Evolutionary conservation across 345 rosid species (phyloP).

Genomic region (Aquilaria malaccensis): DNA sequence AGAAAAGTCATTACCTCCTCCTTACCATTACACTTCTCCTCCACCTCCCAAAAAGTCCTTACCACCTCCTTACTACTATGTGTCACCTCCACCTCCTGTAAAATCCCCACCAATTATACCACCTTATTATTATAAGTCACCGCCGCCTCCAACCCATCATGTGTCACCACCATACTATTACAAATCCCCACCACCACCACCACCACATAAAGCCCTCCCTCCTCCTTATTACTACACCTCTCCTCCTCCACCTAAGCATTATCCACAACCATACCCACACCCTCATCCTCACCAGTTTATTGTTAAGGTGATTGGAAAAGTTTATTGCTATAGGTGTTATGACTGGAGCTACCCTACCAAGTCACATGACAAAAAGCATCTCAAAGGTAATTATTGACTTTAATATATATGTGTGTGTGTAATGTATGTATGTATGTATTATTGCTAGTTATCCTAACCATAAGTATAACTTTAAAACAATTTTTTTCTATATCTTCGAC

Average conservation of each 20-base stretch:
- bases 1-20: background rate
- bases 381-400: constrained; percentile 39
- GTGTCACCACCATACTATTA: constrained; percentile 1
- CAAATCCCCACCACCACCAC: constrained; percentile 8
- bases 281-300: constrained; percentile 26
- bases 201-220: background rate
- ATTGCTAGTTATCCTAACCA: too few relatives aligned
- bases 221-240: constrained; percentile 9
- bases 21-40: constrained; percentile 19
- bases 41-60: constrained; percentile 3
- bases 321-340: constrained; percentile 53
- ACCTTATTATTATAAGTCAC: constrained; percentile 7
- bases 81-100: background rate
- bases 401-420: too few relatives aligned
- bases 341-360: constrained; percentile 42
- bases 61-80: background rate
- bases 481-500: too few relatives aligned
- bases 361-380: constrained; percentile 75
- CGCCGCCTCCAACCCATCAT: constrained; percentile 4
- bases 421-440: too few relatives aligned
- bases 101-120: background rate
- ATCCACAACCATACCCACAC: constrained; percentile 5
- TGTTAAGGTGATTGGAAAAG: constrained; percentile 45
- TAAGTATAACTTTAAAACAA: too few relatives aligned
- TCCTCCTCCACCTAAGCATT: constrained; percentile 3